Evolutionary conservation across 2,329 filamentous ascomycete species (phyloP).

Genomic region (Rasamsonia emersonii): DNA sequence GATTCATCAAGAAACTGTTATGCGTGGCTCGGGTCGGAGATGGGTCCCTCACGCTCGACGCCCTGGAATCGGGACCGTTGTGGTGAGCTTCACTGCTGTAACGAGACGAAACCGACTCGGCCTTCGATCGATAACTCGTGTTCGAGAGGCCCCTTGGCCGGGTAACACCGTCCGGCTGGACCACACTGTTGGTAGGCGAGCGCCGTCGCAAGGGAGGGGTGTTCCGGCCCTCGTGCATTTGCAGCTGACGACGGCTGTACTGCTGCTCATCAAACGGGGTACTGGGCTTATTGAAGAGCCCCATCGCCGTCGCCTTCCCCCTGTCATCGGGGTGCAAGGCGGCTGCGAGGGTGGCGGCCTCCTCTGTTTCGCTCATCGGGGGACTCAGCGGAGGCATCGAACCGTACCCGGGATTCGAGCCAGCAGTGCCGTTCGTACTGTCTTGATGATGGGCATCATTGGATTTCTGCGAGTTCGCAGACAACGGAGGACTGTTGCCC

Average conservation of each 20-base stretch:
- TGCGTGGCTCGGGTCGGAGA: slow-evolving; percentile 20
- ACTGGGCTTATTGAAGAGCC: slow-evolving; percentile 62
- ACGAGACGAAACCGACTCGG: slow-evolving; percentile 30
- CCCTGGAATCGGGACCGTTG: slow-evolving; percentile 16
- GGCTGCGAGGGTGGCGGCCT: slow-evolving; percentile 51
- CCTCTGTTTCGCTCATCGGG: slow-evolving; percentile 63
- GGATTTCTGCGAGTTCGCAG: slow-evolving; percentile 24
- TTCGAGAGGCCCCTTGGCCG: slow-evolving; percentile 28
- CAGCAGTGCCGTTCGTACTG: slow-evolving; percentile 21
- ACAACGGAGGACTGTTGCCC: slow-evolving; percentile 36
- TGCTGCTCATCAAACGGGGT: slow-evolving; percentile 76
- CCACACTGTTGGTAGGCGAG: slow-evolving; percentile 18
- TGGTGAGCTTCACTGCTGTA: slow-evolving; percentile 23
- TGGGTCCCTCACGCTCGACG: slow-evolving; percentile 17
- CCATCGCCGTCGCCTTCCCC: slow-evolving; percentile 71
- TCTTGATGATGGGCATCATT: slow-evolving; percentile 28
- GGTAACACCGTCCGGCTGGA: slow-evolving; percentile 13
- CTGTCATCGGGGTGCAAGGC: slow-evolving; percentile 66
- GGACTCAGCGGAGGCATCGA: slow-evolving; percentile 55
- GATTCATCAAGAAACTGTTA: slow-evolving; percentile 26
- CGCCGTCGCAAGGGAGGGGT: slow-evolving; percentile 41
- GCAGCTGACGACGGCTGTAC: slow-evolving; percentile 71
- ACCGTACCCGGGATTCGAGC: slow-evolving; percentile 22
- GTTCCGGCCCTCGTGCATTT: slow-evolving; percentile 68
- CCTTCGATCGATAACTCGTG: slow-evolving; percentile 28